phyloP scores from a whole-genome alignment of 805 yeast genomes.

The Candida xyloterini region DNA sequence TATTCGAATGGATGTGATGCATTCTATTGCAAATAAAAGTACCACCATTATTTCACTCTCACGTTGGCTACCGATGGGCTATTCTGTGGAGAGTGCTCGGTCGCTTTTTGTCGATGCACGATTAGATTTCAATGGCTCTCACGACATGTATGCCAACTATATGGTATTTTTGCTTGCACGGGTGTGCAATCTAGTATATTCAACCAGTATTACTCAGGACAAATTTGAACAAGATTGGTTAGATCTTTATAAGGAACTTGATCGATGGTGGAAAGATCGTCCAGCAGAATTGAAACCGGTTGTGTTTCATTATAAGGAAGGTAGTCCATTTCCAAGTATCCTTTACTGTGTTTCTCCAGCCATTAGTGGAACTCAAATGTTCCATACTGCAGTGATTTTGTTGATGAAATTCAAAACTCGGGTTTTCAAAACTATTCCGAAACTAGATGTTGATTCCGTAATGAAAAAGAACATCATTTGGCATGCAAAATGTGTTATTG shows the following conservation, averaged over 20 bases:
- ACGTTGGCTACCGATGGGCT: slow-evolving; percentile 35
- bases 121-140: slow-evolving; percentile 15
- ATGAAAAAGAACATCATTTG: slow-evolving; percentile 23
- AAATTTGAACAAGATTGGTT: slow-evolving; percentile 37
- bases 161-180: slow-evolving; percentile 38
- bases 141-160: slow-evolving; percentile 39
- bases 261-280: slow-evolving; percentile 33
- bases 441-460: slow-evolving; percentile 12
- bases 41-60: slow-evolving; percentile 35
- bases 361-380: slow-evolving; percentile 39
- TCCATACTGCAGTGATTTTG: slow-evolving; percentile 39
- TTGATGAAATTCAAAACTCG: slow-evolving; percentile 41
- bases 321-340: slow-evolving; percentile 36
- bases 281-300: slow-evolving; percentile 37
- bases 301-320: slow-evolving; percentile 24
- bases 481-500: slow-evolving; percentile 39
- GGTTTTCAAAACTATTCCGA: slow-evolving; percentile 9
- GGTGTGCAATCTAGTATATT: slow-evolving; percentile 34
- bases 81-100: slow-evolving; percentile 22
- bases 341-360: slow-evolving; percentile 40
- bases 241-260: slow-evolving; percentile 36
- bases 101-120: slow-evolving; percentile 21
- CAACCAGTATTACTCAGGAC: slow-evolving; percentile 13
- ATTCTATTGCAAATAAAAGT: slow-evolving; percentile 39
- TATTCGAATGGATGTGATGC: slow-evolving; percentile 42